Conservation (phyloP, 1,284 basidiomycete genomes). For the Phellinidium pouzarii region DNA sequence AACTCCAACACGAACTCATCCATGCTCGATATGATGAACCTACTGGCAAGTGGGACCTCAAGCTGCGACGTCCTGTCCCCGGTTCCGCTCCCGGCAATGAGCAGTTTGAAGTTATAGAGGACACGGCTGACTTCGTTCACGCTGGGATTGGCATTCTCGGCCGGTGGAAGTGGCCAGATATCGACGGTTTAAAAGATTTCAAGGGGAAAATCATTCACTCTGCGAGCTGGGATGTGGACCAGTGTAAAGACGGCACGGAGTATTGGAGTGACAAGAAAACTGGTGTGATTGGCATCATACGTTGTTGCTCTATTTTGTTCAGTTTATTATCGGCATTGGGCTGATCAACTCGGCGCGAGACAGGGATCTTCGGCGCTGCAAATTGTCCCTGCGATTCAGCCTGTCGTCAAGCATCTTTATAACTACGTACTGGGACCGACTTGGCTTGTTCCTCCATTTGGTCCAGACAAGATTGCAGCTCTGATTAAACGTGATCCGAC, state of each 20-base stretch:
- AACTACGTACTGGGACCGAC: slow-evolving; percentile 59
- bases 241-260: slow-evolving; percentile 29
- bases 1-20: slow-evolving; percentile 46
- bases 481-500: slow-evolving; percentile 32
- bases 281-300: slow-evolving; percentile 55
- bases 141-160: slow-evolving; percentile 44
- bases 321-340: neutral
- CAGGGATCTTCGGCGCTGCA: slow-evolving; percentile 62
- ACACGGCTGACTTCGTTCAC: slow-evolving; percentile 47
- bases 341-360: neutral
- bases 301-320: slow-evolving; percentile 15
- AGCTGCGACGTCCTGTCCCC: slow-evolving; percentile 34
- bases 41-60: slow-evolving; percentile 48
- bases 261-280: slow-evolving; percentile 49
- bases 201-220: slow-evolving; percentile 47
- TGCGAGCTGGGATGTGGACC: slow-evolving; percentile 45
- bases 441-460: slow-evolving; percentile 51
- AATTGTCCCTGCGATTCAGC: slow-evolving; percentile 52
- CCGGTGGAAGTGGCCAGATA: slow-evolving; percentile 54
- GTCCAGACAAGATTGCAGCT: slow-evolving; percentile 32
- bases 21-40: slow-evolving; percentile 44
- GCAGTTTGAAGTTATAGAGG: slow-evolving; percentile 41
- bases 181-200: slow-evolving; percentile 45
- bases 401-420: slow-evolving; percentile 41
- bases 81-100: slow-evolving; percentile 21